Conservation (phyloP, 345 rosid species). For the Citrus maxima region DNA sequence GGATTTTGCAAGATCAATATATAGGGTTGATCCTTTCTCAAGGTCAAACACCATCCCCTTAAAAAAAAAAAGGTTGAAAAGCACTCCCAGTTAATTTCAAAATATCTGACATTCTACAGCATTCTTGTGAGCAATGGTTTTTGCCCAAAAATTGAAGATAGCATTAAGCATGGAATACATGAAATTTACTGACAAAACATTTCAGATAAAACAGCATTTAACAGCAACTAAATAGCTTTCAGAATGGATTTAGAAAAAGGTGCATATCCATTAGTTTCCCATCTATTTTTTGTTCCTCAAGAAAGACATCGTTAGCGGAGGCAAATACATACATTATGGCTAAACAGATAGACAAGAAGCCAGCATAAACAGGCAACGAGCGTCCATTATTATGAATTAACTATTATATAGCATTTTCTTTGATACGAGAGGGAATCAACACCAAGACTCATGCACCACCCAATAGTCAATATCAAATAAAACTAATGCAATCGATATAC, state of each 20-base stretch:
- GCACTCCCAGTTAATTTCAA: neutral
- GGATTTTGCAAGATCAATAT: conserved; percentile 84
- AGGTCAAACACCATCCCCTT: conserved; percentile 93
- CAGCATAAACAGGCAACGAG: neutral
- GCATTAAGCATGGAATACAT: neutral
- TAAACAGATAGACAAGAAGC: neutral
- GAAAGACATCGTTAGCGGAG: neutral
- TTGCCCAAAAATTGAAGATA: neutral
- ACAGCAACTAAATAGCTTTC: neutral
- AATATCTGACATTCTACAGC: neutral
- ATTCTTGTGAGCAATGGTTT: neutral
- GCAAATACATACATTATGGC: neutral
- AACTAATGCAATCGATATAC: neutral
- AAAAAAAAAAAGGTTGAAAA: conserved; percentile 19
- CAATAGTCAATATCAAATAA: neutral
- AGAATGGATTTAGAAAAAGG: neutral
- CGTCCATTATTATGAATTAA: neutral
- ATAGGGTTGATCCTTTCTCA: conserved; percentile 76
- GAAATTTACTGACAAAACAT: neutral
- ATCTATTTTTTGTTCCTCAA: neutral
- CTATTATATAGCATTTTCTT: neutral
- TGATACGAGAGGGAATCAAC: neutral
- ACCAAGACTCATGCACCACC: neutral
- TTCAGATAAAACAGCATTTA: neutral
- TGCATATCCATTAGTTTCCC: neutral